phyloP scores from a whole-genome alignment of 345 rosid genomes.

The thale cress (Arabidopsis thaliana) region TAIR10.1 NC_003070.9:8049501-8050000 shows the following conservation, averaged over 20 bases:
- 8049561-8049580: constrained; percentile 91
- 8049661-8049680: not conserved
- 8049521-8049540: constrained; percentile 21
- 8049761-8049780: constrained; percentile 90
- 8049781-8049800: constrained; percentile 89
- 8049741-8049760: constrained; percentile 98
- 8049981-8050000: constrained; percentile 83
- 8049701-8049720: not conserved
- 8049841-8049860: constrained; percentile 82
- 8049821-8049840: constrained; percentile 76
- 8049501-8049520: constrained; percentile 23
- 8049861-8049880: constrained; percentile 91
- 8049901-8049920: not conserved
- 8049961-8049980: constrained; percentile 42
- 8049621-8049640: constrained; percentile 83
- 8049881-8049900: constrained; percentile 47
- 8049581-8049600: constrained; percentile 91
- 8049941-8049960: not conserved
- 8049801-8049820: constrained; percentile 91
- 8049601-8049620: constrained; percentile 89
- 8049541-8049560: constrained; percentile 78
- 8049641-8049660: constrained; percentile 34
- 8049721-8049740: constrained; percentile 45
- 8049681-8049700: not conserved
- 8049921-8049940: constrained; percentile 5